A percentile compares a stretch with the other conserved stretches of the same genome.
Evolutionary conservation across 176 grass and related monocot species (phyloP).

Genomic region (Neostapfia colusana): DNA sequence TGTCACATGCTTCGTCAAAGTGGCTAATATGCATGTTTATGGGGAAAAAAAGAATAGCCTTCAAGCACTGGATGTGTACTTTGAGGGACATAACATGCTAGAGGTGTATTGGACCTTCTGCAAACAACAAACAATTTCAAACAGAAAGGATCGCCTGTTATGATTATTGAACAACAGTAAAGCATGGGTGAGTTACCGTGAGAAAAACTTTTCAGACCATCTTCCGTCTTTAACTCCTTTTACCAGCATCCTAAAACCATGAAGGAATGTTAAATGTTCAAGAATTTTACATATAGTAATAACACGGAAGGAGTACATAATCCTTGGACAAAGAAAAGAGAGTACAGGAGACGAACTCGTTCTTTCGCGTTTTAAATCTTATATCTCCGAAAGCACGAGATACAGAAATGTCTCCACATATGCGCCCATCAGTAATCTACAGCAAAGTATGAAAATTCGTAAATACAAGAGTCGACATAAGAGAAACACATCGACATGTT

Average conservation of each 20-base stretch:
- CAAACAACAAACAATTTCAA: neutral
- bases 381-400: constrained; percentile 97
- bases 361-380: constrained; percentile 82
- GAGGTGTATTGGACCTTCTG: constrained; percentile 5
- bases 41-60: neutral
- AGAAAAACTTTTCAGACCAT: constrained; percentile 89
- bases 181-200: constrained; percentile 45
- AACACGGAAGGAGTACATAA: constrained; percentile 13
- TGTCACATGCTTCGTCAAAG: neutral
- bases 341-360: constrained; percentile 83
- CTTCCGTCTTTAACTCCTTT: constrained; percentile 81
- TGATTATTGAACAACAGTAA: constrained; percentile 1
- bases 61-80: constrained; percentile 5
- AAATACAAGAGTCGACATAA: constrained; percentile 28
- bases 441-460: constrained; percentile 6
- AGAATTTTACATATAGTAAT: neutral
- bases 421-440: constrained; percentile 92
- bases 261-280: constrained; percentile 27
- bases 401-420: constrained; percentile 97
- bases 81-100: constrained; percentile 5
- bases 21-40: neutral
- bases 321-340: constrained; percentile 20
- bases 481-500: neutral
- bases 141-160: constrained; percentile 7
- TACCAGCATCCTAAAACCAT: constrained; percentile 72